A percentile compares a stretch with the other conserved stretches of the same genome.
Evolutionary conservation across 1,139 yeast genomes (phyloP).

Genomic region (Geotrichum carabidarum): DNA sequence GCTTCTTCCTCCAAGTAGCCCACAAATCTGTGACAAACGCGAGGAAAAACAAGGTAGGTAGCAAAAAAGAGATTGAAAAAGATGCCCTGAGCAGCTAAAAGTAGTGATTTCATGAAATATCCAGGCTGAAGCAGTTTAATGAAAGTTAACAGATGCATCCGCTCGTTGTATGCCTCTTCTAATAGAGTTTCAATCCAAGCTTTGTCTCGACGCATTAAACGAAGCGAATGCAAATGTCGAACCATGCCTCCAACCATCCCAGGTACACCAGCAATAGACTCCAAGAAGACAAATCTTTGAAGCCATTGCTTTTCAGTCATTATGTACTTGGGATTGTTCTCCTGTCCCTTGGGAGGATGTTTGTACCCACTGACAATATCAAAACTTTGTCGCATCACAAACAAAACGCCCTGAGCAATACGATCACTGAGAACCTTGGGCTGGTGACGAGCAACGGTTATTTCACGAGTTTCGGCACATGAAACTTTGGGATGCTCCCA

Average conservation of each 20-base stretch:
- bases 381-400: constrained; percentile 46
- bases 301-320: constrained; percentile 67
- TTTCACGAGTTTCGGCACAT: constrained; percentile 20
- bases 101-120: constrained; percentile 50
- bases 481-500: constrained; percentile 19
- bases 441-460: constrained; percentile 50
- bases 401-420: constrained; percentile 48
- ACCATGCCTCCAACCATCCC: constrained; percentile 72
- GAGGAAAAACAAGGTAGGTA: constrained; percentile 55
- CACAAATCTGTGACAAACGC: constrained; percentile 68
- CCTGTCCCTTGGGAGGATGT: constrained; percentile 42
- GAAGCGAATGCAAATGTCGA: constrained; percentile 58
- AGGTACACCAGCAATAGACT: constrained; percentile 73
- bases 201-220: constrained; percentile 59
- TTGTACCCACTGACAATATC: constrained; percentile 66
- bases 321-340: constrained; percentile 45
- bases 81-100: constrained; percentile 66
- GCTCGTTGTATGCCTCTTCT: constrained; percentile 75
- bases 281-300: constrained; percentile 62
- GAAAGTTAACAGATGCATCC: constrained; percentile 71
- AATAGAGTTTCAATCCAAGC: constrained; percentile 73
- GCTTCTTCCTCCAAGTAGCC: constrained; percentile 81
- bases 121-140: constrained; percentile 63
- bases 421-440: constrained; percentile 50
- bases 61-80: constrained; percentile 64